These are phyloP conservation scores for Eucalyptus sideroxylon DNA, from an alignment of 345 rosid species.

Conservation along the genomic window DNA sequence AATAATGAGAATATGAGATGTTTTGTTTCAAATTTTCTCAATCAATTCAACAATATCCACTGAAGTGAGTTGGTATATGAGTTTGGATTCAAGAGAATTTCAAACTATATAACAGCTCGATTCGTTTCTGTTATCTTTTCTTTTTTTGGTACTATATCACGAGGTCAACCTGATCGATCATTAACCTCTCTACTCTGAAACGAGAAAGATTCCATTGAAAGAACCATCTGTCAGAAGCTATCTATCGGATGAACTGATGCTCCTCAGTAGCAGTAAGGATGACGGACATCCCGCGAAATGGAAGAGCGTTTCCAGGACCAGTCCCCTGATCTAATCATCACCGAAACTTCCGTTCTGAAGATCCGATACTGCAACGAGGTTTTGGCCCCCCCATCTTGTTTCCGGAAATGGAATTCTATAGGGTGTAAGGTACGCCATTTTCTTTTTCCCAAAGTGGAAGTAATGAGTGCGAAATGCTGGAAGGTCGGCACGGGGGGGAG, in stretches of 20 bases:
- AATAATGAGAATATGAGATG: background rate
- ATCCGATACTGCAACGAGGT: too few species aligned
- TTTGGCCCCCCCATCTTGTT: too few species aligned
- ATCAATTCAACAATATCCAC: background rate
- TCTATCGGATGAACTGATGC: background rate
- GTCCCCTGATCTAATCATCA: too few species aligned
- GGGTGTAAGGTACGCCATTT: too few species aligned
- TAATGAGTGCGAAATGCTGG: background rate
- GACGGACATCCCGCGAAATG: background rate
- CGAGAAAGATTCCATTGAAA: background rate
- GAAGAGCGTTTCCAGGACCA: background rate
- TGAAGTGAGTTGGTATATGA: background rate
- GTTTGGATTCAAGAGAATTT: background rate
- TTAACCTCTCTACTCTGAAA: background rate
- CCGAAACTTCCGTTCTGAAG: background rate
- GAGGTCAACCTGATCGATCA: background rate
- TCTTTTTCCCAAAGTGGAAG: too few species aligned
- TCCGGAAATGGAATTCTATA: too few species aligned
- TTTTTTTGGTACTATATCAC: background rate
- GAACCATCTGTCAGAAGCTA: background rate
- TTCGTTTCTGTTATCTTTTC: background rate
- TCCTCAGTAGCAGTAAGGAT: background rate
- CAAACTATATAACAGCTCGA: background rate
- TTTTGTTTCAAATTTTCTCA: background rate
- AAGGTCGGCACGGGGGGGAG: background rate